Conservation (phyloP, 805 yeast genomes). For the Kregervanrija delftensis region DNA sequence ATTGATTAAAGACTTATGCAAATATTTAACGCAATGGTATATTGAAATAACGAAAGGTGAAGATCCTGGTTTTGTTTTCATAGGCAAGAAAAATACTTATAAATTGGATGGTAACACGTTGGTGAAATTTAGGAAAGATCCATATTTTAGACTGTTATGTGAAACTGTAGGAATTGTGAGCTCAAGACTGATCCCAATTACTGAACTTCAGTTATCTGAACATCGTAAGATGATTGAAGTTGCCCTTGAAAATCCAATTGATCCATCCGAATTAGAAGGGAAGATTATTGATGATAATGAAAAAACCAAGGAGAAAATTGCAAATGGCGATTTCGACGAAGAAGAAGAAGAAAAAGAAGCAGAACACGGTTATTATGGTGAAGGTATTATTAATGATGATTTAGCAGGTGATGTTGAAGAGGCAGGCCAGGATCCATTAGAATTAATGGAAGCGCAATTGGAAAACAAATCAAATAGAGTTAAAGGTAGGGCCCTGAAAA, state of each 20-base stretch:
- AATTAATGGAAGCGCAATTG: conserved; percentile 30
- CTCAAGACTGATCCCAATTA: too few relatives aligned
- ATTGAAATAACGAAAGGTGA: conserved; percentile 4
- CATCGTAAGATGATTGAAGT: conserved; percentile 8
- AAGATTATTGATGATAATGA: conserved; percentile 9
- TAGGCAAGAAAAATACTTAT: conserved; percentile 2
- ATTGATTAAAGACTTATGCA: conserved; percentile 37
- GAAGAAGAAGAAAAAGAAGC: conserved; percentile 2
- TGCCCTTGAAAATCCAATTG: conserved; percentile 18
- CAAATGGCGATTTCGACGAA: neutral
- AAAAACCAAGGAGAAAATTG: neutral
- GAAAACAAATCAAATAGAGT: conserved; percentile 9
- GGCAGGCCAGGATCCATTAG: conserved; percentile 34
- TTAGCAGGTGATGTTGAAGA: conserved; percentile 30
- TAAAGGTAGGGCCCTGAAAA: conserved; percentile 23
- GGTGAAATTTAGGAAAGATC: conserved; percentile 7
- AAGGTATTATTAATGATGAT: conserved; percentile 8
- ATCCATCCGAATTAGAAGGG: conserved; percentile 18
- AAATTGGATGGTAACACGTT: conserved; percentile 4
- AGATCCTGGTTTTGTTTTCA: neutral
- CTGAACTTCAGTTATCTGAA: too few relatives aligned
- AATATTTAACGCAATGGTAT: conserved; percentile 12
- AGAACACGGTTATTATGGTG: conserved; percentile 16
- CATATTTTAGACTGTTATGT: conserved; percentile 18
- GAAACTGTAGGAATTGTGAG: conserved; percentile 17